Base-by-base conservation (phyloP, 495 filamentous ascomycete species). In the Lichina pygmaea region DNA sequence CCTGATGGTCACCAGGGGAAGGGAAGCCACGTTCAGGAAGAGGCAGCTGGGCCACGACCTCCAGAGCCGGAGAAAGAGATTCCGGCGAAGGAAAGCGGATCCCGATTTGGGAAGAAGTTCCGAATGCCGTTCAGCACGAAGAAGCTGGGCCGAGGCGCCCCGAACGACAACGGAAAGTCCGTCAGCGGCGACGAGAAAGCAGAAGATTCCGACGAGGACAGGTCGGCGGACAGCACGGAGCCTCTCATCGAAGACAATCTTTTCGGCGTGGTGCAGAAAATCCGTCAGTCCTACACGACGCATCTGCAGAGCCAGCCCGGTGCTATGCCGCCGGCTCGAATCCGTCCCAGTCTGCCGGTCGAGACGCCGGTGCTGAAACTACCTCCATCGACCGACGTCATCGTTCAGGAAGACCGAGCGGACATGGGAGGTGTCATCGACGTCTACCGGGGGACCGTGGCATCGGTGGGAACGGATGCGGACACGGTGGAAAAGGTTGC, bases 401-500 rank as follows among this genome's bases (percentile, higher is more conserved):
- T 95, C 41, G 83, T 97, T 44, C 91, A 97, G 57, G 89, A 95
- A 56, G 91, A 97, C 54, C 77, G 79, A 0, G 73, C 72, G 8
- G 77, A 78, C 53, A 80, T 79, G 34, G 89, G 86, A 32, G 89
- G 89, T 42, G 86, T 85, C 43, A 78, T 80, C 30, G 89, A 95
- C 62, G 62, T 95, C 6, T 95, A 92, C 55, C 66, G 85, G 54
- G 91, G 89, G 1, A 91, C 74, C 6, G 78, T 94, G 10, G 81
- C 67, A 38, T 72, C 70, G 3, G 67, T 86, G 11, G 81, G 79
- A 7, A 61, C 70, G 42, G 82, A 93, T 49, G 77, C 78, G 32
- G 81, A 91, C 58, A 58, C 76, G 12, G 73, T 97, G 32, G 86
- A 95, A 61, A 75, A 76, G 50, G 65, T 75, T 11, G 84, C 78